These are phyloP conservation scores for Aeschynomene evenia DNA, from an alignment of 306 rosid genomes.

Conservation along the genomic window DNA sequence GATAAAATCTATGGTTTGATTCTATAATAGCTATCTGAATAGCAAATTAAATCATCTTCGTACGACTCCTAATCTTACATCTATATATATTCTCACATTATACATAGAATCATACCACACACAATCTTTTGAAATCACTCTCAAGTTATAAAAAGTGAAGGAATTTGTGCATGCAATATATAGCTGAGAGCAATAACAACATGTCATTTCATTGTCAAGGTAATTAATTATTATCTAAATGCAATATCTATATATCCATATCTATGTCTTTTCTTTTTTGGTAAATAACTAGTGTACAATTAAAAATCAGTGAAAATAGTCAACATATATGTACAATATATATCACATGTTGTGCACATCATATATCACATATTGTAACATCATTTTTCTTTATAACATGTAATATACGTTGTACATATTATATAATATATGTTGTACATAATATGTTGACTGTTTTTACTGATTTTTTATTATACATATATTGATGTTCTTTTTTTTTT, in stretches of 20 bases:
- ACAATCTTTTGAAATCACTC: not conserved
- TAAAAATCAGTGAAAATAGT: no score
- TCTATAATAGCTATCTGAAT: not conserved
- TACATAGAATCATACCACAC: not conserved
- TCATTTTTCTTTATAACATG: no score
- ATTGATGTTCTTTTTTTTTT: no score
- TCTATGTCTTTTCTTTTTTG: not conserved
- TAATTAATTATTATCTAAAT: not conserved
- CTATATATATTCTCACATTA: not conserved
- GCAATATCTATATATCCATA: not conserved
- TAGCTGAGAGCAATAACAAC: not conserved
- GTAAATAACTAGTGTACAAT: not conserved
- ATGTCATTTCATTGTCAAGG: slow-evolving; percentile 16
- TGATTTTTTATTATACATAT: no score
- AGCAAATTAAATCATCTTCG: not conserved
- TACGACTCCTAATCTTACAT: not conserved
- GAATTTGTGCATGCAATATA: no score
- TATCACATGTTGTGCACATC: no score
- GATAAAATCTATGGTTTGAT: not conserved
- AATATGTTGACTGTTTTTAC: no score
- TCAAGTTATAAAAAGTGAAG: slow-evolving; percentile 1
- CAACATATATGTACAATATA: no score
- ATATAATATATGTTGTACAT: no score
- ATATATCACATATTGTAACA: no score
- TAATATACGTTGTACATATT: no score